These are phyloP conservation scores for Amoebophrya sp. DNA, from an alignment of 169 alveolate genomes.

Conservation along the genomic window DNA sequence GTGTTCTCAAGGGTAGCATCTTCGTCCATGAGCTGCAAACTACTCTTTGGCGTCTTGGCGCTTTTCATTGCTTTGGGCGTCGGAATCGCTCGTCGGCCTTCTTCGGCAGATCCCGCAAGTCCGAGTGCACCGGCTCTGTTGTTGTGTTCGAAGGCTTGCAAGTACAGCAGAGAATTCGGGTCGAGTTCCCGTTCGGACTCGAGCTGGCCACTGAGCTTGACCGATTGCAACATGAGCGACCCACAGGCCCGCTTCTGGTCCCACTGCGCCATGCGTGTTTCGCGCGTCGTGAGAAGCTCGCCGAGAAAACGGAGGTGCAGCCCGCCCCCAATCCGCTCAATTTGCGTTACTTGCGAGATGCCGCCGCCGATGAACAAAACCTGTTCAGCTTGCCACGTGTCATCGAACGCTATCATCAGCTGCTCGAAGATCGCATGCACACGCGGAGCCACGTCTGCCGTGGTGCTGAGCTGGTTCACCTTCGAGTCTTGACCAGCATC, in stretches of 20 bases:
- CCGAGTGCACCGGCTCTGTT: no score
- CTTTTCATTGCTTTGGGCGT: background rate
- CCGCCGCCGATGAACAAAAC: background rate
- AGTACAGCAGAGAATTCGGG: background rate
- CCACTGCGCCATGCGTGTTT: background rate
- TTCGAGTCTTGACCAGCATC: no score
- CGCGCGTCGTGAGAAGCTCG: background rate
- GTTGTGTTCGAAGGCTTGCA: background rate
- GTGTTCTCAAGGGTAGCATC: no score
- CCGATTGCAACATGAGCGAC: background rate
- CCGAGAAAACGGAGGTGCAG: background rate
- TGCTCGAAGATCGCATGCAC: no score
- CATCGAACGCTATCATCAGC: conserved; percentile 7
- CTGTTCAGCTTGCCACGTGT: background rate
- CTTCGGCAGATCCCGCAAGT: no score
- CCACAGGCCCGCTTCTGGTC: no score
- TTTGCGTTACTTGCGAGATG: background rate
- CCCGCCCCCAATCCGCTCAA: background rate
- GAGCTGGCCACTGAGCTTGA: no score
- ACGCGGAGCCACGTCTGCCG: no score
- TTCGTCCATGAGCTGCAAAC: background rate
- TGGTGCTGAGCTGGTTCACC: no score
- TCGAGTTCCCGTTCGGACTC: background rate
- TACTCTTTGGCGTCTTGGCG: background rate
- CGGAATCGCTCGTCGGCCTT: background rate